Percentiles rank a stretch among this genome's conserved stretches.
Evolutionary conservation across 139 green algal species (phyloP).

Genomic region (Chlorella sp.): DNA sequence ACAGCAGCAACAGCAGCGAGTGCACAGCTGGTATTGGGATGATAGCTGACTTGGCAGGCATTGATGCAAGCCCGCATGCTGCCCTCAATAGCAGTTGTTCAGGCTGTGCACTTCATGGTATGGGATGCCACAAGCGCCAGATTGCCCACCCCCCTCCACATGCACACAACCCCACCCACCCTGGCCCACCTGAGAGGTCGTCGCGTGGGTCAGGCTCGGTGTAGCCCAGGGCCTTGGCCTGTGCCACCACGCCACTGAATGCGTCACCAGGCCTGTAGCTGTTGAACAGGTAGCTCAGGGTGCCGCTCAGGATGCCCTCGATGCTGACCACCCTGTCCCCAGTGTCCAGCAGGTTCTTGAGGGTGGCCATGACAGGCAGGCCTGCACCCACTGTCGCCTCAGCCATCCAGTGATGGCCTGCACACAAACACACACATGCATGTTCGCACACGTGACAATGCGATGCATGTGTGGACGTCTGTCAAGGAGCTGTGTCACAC

Average conservation of each 20-base stretch:
- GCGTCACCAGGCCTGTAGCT: constrained; percentile 31
- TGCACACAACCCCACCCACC: neutral
- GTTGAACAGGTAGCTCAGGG: constrained; percentile 98
- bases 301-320: constrained; percentile 93
- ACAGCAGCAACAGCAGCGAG: neutral
- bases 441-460: neutral
- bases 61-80: no score
- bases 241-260: constrained; percentile 75
- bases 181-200: constrained; percentile 60
- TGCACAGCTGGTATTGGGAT: neutral
- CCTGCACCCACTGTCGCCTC: constrained; percentile 88
- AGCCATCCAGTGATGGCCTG: neutral
- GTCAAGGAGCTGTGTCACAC: neutral
- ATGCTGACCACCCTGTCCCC: constrained; percentile 83
- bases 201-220: constrained; percentile 96
- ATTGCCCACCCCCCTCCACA: neutral
- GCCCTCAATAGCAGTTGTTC: no score
- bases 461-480: neutral
- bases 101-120: neutral
- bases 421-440: neutral
- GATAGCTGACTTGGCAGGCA: no score
- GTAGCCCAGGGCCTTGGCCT: constrained; percentile 83
- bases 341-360: constrained; percentile 79
- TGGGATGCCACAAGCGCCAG: neutral
- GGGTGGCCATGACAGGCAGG: constrained; percentile 89